Evolutionary conservation across 148 eudicot genomes (phyloP), one percentile per base, ranked within the genome.

Genomic region (Rhododendron kiyosumense): DNA sequence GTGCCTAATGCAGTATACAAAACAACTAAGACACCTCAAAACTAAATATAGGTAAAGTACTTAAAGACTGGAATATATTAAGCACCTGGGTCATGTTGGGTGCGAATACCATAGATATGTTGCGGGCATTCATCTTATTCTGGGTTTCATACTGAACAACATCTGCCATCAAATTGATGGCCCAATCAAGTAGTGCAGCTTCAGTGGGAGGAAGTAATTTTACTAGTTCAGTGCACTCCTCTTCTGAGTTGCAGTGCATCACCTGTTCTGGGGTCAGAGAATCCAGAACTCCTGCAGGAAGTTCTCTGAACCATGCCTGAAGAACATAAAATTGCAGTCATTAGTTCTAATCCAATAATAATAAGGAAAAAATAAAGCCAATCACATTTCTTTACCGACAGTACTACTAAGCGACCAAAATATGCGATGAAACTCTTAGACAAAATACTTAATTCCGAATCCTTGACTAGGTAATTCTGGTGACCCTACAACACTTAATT

Each of bases 21-120:
- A 63, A n/a, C 52, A 61, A 65, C 34, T 83, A n/a, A 14, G 36
- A 38, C 22, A n/a, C 30, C 20, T 26, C 24, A 28, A 54, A 45
- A 80, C 61, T 17, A 77, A 48, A 59, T 7, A 79, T 26, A 26
- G 59, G 69, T 5, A 67, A 52, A 73, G n/a, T 43, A 24, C 26
- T 54, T 57, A 13, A 36, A 46, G 13, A 43, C 2, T 15, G 36
- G 59, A 36, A 38, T 43, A 57, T 12, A 32, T 32, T 38, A 77
- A 65, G 61, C 65, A 96, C 99, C 99, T 96, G 95, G 88, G 98
- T 96, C 99, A 96, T 96, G 88, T 96, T 96, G 22, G 99, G 99
- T n/a, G 99, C 98, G 85, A 94, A 96, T 45, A 96, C 98, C 99
- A 96, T 94, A 7, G 99, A 94, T 78, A 94, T 93, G 87, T 96